Base-by-base conservation (phyloP, 495 filamentous ascomycete species). In the Penicillium cataractarum region DNA sequence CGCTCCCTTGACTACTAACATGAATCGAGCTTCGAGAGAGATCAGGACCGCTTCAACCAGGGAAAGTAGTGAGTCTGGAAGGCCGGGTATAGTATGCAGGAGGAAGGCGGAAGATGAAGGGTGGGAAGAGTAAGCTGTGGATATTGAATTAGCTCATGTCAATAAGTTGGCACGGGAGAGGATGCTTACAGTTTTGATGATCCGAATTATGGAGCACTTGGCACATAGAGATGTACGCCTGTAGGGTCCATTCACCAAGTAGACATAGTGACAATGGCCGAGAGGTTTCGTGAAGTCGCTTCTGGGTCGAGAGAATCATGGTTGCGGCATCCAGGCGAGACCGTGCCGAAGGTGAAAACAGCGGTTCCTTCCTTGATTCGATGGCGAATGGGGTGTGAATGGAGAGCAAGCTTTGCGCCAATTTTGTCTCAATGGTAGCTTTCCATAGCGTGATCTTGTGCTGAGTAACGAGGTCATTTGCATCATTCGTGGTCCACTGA, bases 361-460 rank as follows among this genome's bases (percentile, higher is more conserved):
- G 65, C 6, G 73, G 37, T 37, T 79, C 78, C 22, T 61, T 64
- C 7, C 61, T 56, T 1, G 77, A 72, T 52, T 79, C 76, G 52
- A 81, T 76, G 40, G 78, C 77, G 55, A 81, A 81, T 9, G 78
- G 78, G 0, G 77, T 81, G 56, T 81, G 78, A 2, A 79, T 66
- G 1, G 77, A 77, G 27, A 81, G 60, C 4, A 81, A 64, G 6
- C 64, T 69, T 21, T 79, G 76, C 6, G 71, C 70, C 8, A 81
- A 60, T 58, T 73, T 80, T 19, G 69, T 76, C 49, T 80, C 74
- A 8, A 80, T 63, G 15, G 74, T 65, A 0, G 74, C 64, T 51
- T 73, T 78, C 61, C 70, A 69, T 21, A 81, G 48, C 2, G 58
- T 66, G 8, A 74, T 53, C 29, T 76, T 78, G 27, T 76, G 71